phyloP scores from a whole-genome alignment of 257 asterid species.

The Petunia axillaris region DNA sequence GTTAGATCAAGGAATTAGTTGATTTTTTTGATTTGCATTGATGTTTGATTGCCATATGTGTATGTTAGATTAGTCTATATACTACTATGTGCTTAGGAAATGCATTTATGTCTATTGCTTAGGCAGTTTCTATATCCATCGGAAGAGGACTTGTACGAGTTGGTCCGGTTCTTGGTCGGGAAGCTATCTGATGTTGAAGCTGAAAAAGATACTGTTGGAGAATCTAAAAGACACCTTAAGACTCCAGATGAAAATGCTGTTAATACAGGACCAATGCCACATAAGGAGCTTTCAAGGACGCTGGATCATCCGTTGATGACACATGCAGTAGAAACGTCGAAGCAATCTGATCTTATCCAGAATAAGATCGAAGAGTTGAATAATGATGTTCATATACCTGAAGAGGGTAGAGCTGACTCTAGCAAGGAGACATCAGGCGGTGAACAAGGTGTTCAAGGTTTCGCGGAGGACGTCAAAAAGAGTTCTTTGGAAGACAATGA shows the following conservation, averaged over 20 bases:
- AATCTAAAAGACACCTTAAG: conserved; percentile 21
- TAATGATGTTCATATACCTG: conserved; percentile 30
- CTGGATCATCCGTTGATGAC: conserved; percentile 28
- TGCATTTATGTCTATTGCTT: conserved; percentile 40
- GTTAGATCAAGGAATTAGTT: neutral
- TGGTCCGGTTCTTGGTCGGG: conserved; percentile 63
- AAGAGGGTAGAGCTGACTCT: conserved; percentile 21
- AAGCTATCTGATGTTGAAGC: conserved; percentile 49
- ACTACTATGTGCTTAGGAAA: conserved; percentile 28
- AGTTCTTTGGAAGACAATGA: conserved; percentile 17
- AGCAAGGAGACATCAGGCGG: conserved; percentile 4
- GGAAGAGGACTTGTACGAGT: conserved; percentile 62
- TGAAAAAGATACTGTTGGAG: conserved; percentile 29
- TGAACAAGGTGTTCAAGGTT: conserved; percentile 21
- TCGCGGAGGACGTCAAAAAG: conserved; percentile 18
- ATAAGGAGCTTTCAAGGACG: conserved; percentile 26
- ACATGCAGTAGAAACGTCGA: conserved; percentile 13
- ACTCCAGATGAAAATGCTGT: conserved; percentile 23
- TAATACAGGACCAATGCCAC: conserved; percentile 27
- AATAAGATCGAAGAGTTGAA: conserved; percentile 15
- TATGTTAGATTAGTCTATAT: neutral
- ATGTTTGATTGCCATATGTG: neutral
- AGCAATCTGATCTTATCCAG: conserved; percentile 30
- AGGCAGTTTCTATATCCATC: conserved; percentile 85
- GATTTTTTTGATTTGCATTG: neutral